Conservation (phyloP, 83 land plant genomes). For the Picea abies region DNA sequence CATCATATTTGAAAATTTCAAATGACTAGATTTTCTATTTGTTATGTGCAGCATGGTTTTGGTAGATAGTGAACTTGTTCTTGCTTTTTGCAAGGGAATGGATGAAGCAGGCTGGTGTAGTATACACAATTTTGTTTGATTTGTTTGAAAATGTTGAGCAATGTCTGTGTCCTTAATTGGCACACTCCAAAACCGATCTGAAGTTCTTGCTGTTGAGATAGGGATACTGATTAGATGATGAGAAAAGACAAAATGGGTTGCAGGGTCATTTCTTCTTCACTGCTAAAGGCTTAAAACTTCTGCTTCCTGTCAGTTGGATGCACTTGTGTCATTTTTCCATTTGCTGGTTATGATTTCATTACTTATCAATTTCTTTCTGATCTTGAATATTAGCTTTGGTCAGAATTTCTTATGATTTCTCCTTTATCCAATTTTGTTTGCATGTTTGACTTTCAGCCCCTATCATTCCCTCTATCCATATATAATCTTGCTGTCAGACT, state of each 20-base stretch:
- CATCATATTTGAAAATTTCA: neutral
- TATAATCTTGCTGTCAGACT: no score
- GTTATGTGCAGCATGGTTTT: neutral
- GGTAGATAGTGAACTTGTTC: constrained; percentile 1
- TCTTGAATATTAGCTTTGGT: neutral
- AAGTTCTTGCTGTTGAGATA: neutral
- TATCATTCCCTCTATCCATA: no score
- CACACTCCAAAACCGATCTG: no score
- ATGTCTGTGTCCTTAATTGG: neutral
- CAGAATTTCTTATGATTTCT: no score
- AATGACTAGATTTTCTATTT: neutral
- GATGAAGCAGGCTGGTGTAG: neutral
- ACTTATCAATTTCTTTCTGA: neutral
- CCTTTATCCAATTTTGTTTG: no score
- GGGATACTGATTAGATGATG: neutral
- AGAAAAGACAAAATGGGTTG: neutral
- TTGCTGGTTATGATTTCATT: no score
- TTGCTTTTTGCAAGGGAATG: neutral
- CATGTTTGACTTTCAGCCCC: no score
- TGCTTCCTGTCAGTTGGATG: neutral
- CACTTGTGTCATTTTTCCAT: neutral
- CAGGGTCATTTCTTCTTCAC: neutral
- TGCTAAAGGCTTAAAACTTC: neutral
- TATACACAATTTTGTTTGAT: neutral
- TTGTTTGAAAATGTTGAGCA: neutral